Evolutionary conservation across 768 basidiomycete genomes (phyloP), one percentile per base, ranked within the genome.

Genomic region (Lentinula boryana): DNA sequence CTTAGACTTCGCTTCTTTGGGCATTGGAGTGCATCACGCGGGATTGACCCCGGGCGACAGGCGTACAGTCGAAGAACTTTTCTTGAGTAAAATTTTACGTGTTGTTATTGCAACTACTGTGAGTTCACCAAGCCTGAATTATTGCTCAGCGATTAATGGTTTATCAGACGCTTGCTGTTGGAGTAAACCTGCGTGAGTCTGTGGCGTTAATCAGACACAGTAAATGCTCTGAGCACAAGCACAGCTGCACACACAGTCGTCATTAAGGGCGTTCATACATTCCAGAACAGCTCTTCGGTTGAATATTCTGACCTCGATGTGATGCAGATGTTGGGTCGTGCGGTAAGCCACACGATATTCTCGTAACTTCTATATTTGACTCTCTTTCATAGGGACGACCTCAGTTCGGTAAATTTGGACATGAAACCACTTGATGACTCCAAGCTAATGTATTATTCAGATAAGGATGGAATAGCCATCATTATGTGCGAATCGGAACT

Each of bases 301-400:
- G 95, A 98, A 66, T 97, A 97, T 71, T 88, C 89, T 0, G 95
- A 97, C 69, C 79, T 97, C 5, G 97, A 98, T 66, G 80, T 98
- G 32, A 86, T 92, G 81, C 95, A 97, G 72, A 98, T 98, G 96
- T 84, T 98, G 61, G 97, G 96, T 6, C 84, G 97, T 51, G 95
- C 95, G 46, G 91, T 92, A 69, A 71, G 86, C 66, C 60, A 16
- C 60, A 40, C 53, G 13, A 35, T 18, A 27, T 48, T 23, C 4
- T 9, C 48, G 15, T 32, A 10, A 27, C 18, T 56, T 5, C 23
- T 32, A 36, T 12, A 8, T 31, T 49, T 59, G 53, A 62, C 32
- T 49, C 9, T 41, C 61, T 18, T 48, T 51, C 50, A 51, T 60
- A 93, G 86, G 94, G 95, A 8, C 82, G 95, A 36, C 94, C 95